Evolutionary conservation across 2,329 filamentous ascomycete species (phyloP).

Genomic region (Gremmenia infestans): DNA sequence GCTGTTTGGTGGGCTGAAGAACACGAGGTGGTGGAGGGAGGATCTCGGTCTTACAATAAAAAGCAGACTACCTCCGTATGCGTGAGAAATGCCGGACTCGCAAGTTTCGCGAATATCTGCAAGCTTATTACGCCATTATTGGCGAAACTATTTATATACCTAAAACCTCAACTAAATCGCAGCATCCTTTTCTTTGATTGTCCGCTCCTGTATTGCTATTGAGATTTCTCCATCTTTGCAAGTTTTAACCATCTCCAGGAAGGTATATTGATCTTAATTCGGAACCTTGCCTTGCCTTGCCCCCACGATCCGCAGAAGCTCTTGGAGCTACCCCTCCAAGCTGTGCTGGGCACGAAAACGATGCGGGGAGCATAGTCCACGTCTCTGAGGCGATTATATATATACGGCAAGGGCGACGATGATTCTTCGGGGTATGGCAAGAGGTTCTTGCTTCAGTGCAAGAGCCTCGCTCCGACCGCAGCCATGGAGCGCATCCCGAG

Average conservation of each 20-base stretch:
- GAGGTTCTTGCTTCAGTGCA: slow-evolving; percentile 26
- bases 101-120: slow-evolving; percentile 5
- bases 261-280: no score
- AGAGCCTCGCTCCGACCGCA: slow-evolving; percentile 20
- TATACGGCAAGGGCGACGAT: slow-evolving; percentile 18
- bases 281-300: background rate
- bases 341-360: slow-evolving; percentile 6
- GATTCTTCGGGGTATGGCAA: slow-evolving; percentile 26
- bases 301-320: slow-evolving; percentile 2
- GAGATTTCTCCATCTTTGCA: background rate
- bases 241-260: no score
- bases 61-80: background rate
- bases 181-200: background rate
- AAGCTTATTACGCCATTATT: background rate
- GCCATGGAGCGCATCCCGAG: slow-evolving; percentile 19
- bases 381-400: slow-evolving; percentile 15
- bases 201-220: background rate
- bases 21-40: slow-evolving; percentile 1
- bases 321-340: slow-evolving; percentile 23
- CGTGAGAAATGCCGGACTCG: slow-evolving; percentile 2
- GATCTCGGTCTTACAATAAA: slow-evolving; percentile 1
- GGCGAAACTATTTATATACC: no score
- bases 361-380: slow-evolving; percentile 18
- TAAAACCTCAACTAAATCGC: background rate
- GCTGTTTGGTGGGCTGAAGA: slow-evolving; percentile 17